These are phyloP conservation scores for Catunica adiposa DNA, from an alignment of 2,329 filamentous ascomycete genomes.

Conservation along the genomic window DNA sequence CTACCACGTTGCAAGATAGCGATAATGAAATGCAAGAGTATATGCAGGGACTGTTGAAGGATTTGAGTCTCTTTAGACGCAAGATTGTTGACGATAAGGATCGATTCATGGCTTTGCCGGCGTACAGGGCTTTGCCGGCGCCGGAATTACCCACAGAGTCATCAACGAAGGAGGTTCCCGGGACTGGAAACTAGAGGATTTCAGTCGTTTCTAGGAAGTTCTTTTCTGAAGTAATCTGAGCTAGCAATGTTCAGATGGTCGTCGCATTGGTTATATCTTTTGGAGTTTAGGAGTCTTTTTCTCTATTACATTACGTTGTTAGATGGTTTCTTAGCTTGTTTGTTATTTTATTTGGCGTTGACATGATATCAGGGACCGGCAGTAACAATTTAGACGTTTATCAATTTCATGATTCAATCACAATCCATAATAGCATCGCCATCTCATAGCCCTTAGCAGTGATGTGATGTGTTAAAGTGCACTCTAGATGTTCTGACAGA, in stretches of 20 bases:
- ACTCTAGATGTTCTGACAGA: too few species aligned
- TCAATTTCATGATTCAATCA: not conserved
- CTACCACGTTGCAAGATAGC: conserved; percentile 25
- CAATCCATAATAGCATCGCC: not conserved
- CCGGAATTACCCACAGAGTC: not conserved
- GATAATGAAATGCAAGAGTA: conserved; percentile 60
- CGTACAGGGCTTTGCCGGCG: not conserved
- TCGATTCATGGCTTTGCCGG: conserved; percentile 37
- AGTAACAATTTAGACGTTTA: not conserved
- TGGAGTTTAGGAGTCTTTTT: not conserved
- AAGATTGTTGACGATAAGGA: conserved; percentile 74
- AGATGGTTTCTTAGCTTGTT: not conserved
- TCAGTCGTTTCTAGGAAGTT: not conserved
- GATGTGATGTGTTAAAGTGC: too few species aligned
- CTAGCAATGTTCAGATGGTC: not conserved
- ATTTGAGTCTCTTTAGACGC: conserved; percentile 62
- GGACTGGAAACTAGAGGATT: not conserved
- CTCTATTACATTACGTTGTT: not conserved
- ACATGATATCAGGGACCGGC: not conserved
- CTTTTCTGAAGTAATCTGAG: not conserved
- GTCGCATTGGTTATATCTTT: not conserved
- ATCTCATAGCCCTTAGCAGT: not conserved
- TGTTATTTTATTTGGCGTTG: not conserved
- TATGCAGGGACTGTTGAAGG: conserved; percentile 68
- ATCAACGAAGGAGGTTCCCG: not conserved